Base-by-base conservation (phyloP, 371 early-diverging fungal genomes). In the Saksenaea oblongispora region DNA sequence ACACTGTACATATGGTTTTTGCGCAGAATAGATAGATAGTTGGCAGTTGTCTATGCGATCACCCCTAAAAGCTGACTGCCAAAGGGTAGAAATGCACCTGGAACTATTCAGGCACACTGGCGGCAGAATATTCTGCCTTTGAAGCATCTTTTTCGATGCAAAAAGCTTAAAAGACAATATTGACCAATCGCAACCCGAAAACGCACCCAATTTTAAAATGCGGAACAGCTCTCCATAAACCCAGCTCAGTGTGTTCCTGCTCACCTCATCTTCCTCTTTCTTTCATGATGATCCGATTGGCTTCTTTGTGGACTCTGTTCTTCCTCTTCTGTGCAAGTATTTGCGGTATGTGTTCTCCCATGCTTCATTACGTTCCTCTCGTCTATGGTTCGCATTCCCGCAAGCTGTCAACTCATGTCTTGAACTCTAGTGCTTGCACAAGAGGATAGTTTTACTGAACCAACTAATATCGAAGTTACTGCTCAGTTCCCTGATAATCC, bases 401-500 rank as follows among this genome's bases (percentile, higher is more conserved):
- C 27, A 31, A 56, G 3, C 34, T 8, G 13, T n/a, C 17, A 56
- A 17, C 26, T 34, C 34, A 28, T 68, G 65, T 58, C 24, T 54
- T 18, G 7, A 28, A 26, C 34, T 41, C 22, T 56, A 74, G 75
- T 71, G 15, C 69, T 54, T 59, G 75, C 75, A 18, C 69, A 74
- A 28, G 71, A 74, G n/a, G 62, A 35, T 13, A 53, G 41, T 10
- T 28, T 41, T n/a, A 17, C 54, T 34, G 54, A 34, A 22, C 13
- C 66, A 54, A 55, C 73, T 26, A 69, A 79, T 34, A 44, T 80
- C 36, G 78, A 77, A 47, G 66, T 80, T 24, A 72, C 74, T 56
- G 76, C 78, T 37, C 67, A 80, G 35, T 80, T 80, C 58, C 78
- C 78, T 58, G 74, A 78, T 55, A 77, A 78, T 42, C 81, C 81